phyloP scores from a whole-genome alignment of 768 basidiomycete species.

The Lactarius vividus region DNA sequence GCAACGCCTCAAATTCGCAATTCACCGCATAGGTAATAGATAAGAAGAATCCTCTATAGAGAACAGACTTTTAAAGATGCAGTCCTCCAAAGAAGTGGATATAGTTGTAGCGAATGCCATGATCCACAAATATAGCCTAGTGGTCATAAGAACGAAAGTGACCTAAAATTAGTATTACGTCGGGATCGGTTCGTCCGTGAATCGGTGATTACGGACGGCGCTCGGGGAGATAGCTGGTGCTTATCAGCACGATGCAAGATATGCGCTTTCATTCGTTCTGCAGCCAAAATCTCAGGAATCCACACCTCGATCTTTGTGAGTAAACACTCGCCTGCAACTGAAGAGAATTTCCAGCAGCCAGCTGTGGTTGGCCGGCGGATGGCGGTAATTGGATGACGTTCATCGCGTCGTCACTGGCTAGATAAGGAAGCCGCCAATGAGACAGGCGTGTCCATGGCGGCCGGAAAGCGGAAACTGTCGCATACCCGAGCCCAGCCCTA shows the following conservation, averaged over 20 bases:
- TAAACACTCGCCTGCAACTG: constrained; percentile 13
- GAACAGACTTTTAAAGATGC: no score
- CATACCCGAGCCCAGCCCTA: not conserved
- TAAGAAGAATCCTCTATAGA: no score
- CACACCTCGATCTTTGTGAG: not conserved
- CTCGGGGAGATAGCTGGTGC: not conserved
- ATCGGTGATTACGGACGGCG: not conserved
- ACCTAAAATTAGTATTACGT: not conserved
- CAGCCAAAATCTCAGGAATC: not conserved
- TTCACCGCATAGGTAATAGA: no score
- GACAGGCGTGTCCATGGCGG: not conserved
- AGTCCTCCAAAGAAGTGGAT: no score
- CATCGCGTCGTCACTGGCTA: not conserved
- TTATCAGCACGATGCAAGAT: not conserved
- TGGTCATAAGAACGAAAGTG: not conserved
- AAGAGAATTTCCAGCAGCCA: constrained; percentile 6
- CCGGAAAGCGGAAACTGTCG: not conserved
- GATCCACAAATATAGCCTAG: not conserved
- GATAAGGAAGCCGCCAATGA: not conserved
- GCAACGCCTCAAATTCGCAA: no score
- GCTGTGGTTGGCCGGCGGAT: not conserved
- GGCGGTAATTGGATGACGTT: not conserved
- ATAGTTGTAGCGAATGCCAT: not conserved
- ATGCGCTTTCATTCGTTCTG: not conserved
- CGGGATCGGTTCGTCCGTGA: not conserved